These are phyloP conservation scores for Saccharomyces hybrid DNA, from an alignment of 1,139 yeast species.

Conservation along the genomic window DNA sequence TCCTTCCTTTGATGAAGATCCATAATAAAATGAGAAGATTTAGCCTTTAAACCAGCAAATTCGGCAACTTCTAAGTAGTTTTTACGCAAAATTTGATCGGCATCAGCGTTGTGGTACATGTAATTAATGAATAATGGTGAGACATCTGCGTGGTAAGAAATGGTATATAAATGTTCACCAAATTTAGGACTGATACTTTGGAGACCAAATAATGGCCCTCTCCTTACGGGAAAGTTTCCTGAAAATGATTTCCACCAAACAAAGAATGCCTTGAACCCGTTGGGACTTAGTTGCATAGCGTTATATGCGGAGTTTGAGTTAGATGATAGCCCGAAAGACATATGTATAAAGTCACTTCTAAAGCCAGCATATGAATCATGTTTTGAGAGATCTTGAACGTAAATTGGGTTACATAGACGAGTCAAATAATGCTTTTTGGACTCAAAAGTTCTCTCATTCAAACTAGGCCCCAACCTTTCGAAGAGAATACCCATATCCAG, in stretches of 20 bases:
- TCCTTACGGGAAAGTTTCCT: constrained; percentile 67
- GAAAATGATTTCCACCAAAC: constrained; percentile 80
- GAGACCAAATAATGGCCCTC: constrained; percentile 59
- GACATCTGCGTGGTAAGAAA: constrained; percentile 69
- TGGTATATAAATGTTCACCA: constrained; percentile 69
- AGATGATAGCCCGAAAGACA: constrained; percentile 66
- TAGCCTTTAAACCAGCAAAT: constrained; percentile 70
- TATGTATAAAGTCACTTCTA: constrained; percentile 68
- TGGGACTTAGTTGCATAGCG: constrained; percentile 70
- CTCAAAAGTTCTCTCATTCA: constrained; percentile 41
- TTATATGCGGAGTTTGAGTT: constrained; percentile 44
- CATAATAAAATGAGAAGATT: constrained; percentile 54
- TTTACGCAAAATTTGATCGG: constrained; percentile 37
- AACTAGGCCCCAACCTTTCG: constrained; percentile 37
- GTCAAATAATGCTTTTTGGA: constrained; percentile 69
- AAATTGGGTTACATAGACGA: constrained; percentile 55
- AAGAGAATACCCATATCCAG: constrained; percentile 54
- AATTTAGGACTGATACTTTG: constrained; percentile 47
- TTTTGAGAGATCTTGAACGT: constrained; percentile 37
- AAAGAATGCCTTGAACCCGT: constrained; percentile 58
- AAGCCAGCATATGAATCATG: constrained; percentile 78
- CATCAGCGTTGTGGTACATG: constrained; percentile 52
- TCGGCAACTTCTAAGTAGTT: constrained; percentile 45
- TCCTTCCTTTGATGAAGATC: constrained; percentile 86
- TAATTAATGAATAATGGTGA: constrained; percentile 72